These are phyloP conservation scores for Chlamydomonas schloesseri DNA, from an alignment of 139 green algal genomes.

Conservation along the genomic window DNA sequence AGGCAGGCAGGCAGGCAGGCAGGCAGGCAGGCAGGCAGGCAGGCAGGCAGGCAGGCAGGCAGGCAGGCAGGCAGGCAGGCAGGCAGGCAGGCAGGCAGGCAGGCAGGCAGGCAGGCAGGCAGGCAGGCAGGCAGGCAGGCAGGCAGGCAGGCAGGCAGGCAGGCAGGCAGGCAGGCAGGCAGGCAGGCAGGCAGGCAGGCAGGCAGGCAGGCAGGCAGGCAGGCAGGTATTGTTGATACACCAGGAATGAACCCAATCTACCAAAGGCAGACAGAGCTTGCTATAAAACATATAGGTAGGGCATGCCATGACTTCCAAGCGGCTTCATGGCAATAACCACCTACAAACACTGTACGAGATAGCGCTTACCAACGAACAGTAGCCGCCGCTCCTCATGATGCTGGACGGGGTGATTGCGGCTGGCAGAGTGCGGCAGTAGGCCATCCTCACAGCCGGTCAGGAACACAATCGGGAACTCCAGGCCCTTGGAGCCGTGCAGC, in stretches of 20 bases:
- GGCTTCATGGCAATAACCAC: no score
- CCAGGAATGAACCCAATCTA: no score
- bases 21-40: not conserved
- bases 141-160: no score
- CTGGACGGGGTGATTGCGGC: not conserved
- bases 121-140: no score
- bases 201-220: no score
- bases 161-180: no score
- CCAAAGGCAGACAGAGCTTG: no score
- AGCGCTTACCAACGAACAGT: constrained; percentile 35
- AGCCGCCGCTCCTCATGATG: constrained; percentile 25
- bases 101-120: no score
- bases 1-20: not conserved
- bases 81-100: not conserved
- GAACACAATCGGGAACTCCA: constrained; percentile 28
- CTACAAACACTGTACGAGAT: not conserved
- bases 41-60: not conserved
- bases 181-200: no score
- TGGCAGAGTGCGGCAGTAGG: not conserved
- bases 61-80: not conserved
- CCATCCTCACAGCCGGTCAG: constrained; percentile 27
- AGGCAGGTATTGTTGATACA: no score
- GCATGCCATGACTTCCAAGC: no score
- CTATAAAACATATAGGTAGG: no score
- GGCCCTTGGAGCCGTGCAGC: constrained; percentile 36